Percentiles rank a stretch among this genome's conserved stretches.
These are phyloP conservation scores for Huntiella savannae DNA, from an alignment of 2,329 filamentous ascomycete species.

Conservation along the genomic window DNA sequence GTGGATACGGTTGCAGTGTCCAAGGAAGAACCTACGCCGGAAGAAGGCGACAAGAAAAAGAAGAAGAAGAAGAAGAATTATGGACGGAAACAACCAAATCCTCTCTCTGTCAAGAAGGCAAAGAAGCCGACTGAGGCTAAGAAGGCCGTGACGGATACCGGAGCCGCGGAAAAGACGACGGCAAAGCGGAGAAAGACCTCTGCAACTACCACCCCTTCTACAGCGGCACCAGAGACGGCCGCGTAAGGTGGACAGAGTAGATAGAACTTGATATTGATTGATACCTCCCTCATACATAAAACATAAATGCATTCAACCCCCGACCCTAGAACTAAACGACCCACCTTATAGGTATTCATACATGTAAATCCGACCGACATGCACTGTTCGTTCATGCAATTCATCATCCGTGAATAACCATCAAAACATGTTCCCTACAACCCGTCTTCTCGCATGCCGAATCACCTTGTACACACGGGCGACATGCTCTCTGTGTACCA, in stretches of 20 bases:
- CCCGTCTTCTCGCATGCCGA: slow-evolving; percentile 34
- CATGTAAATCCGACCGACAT: neutral
- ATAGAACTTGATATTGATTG: neutral
- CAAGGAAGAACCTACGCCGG: neutral
- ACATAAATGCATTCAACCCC: neutral
- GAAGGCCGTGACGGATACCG: neutral
- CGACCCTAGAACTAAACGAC: too few relatives aligned
- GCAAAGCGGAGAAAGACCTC: slow-evolving; percentile 11
- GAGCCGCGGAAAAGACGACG: slow-evolving; percentile 13
- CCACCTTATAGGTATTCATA: neutral
- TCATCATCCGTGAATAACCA: neutral
- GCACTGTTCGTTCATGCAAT: neutral
- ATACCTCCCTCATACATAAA: neutral
- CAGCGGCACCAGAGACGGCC: too few relatives aligned
- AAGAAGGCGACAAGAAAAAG: slow-evolving; percentile 16
- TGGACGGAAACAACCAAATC: slow-evolving; percentile 52
- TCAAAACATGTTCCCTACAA: slow-evolving; percentile 29
- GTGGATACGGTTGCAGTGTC: slow-evolving; percentile 15
- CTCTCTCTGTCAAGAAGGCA: slow-evolving; percentile 46
- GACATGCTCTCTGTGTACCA: slow-evolving; percentile 51
- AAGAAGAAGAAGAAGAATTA: slow-evolving; percentile 39
- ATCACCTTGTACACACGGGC: slow-evolving; percentile 60
- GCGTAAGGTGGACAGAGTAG: neutral
- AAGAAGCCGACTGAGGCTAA: slow-evolving; percentile 16
- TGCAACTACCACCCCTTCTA: neutral